phyloP scores from a whole-genome alignment of 768 basidiomycete genomes.

The Plicaturopsis crispa region DNA sequence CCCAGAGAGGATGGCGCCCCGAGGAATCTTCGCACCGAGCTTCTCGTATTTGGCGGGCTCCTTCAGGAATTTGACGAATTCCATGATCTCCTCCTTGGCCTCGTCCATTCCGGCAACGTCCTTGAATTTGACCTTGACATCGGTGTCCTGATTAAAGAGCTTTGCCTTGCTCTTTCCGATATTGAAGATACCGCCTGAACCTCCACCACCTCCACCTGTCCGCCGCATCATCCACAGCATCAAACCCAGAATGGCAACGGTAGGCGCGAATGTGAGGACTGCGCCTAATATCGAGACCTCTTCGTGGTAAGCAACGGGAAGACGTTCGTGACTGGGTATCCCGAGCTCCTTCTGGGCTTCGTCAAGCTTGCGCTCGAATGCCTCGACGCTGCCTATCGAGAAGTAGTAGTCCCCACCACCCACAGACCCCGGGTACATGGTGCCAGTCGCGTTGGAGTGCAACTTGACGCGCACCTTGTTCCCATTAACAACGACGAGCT shows the following conservation, averaged over 20 bases:
- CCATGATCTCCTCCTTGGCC: constrained; percentile 99
- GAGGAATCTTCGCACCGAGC: constrained; percentile 95
- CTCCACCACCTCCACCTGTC: constrained; percentile 50
- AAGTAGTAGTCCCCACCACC: constrained; percentile 76
- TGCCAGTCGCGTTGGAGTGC: constrained; percentile 81
- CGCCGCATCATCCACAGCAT: constrained; percentile 82
- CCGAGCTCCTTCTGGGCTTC: constrained; percentile 89
- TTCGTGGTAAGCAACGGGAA: constrained; percentile 95
- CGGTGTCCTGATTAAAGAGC: constrained; percentile 95
- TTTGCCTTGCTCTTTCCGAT: constrained; percentile 95
- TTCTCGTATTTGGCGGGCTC: constrained; percentile 92
- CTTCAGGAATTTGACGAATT: constrained; percentile 98
- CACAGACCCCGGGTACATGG: constrained; percentile 59
- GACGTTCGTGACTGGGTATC: constrained; percentile 86
- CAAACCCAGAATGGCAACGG: constrained; percentile 83
- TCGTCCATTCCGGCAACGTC: constrained; percentile 99
- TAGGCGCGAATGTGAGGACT: constrained; percentile 89
- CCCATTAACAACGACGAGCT: constrained; percentile 86
- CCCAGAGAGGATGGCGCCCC: constrained; percentile 90
- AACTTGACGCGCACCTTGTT: constrained; percentile 87
- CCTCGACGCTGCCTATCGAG: constrained; percentile 96
- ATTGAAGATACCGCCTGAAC: constrained; percentile 88
- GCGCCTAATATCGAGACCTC: constrained; percentile 83
- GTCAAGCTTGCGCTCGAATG: constrained; percentile 91
- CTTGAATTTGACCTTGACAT: constrained; percentile 88